A percentile compares a stretch with the other conserved stretches of the same genome.
phyloP scores from a whole-genome alignment of 2,329 filamentous ascomycete genomes.

The Aureobasidium mangrovei region DNA sequence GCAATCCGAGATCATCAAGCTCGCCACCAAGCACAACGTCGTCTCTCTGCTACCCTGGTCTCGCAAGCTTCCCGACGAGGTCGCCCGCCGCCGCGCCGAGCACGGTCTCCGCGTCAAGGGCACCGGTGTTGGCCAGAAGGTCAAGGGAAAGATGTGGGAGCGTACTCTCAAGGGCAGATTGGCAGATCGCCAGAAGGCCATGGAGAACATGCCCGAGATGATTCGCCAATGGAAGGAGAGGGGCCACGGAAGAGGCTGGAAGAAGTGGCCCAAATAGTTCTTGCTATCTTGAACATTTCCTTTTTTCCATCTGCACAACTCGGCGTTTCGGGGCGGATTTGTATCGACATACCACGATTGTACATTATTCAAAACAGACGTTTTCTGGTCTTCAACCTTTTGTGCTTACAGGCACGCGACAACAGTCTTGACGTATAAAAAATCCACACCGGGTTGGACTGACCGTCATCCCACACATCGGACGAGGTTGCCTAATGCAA shows the following conservation, averaged over 20 bases:
- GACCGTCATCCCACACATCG: too few relatives aligned
- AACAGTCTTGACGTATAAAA: too few relatives aligned
- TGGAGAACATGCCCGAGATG: constrained; percentile 72
- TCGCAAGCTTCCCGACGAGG: constrained; percentile 44
- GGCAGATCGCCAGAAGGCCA: constrained; percentile 16
- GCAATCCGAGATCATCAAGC: constrained; percentile 84
- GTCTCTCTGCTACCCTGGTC: constrained; percentile 27
- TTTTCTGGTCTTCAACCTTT: too few relatives aligned
- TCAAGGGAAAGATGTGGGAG: constrained; percentile 95
- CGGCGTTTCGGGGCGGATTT: constrained; percentile 6
- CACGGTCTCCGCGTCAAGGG: constrained; percentile 79
- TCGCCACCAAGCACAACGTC: constrained; percentile 54
- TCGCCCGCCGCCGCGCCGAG: constrained; percentile 63
- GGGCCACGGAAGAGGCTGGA: constrained; percentile 66
- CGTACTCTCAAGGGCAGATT: constrained; percentile 68
- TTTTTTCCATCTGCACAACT: constrained; percentile 8
- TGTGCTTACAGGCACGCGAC: too few relatives aligned
- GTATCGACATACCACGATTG: constrained; percentile 12
- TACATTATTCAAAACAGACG: constrained; percentile 7
- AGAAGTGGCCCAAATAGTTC: constrained; percentile 56
- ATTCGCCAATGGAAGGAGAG: constrained; percentile 92
- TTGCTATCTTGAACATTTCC: background rate
- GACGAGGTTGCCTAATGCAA: too few relatives aligned
- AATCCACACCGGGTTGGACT: too few relatives aligned
- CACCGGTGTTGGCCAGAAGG: constrained; percentile 75